A percentile compares a stretch with the other conserved stretches of the same genome.
Evolutionary conservation across 2,329 filamentous ascomycete genomes (phyloP).

Genomic region (Aspergillus luchuensis): DNA sequence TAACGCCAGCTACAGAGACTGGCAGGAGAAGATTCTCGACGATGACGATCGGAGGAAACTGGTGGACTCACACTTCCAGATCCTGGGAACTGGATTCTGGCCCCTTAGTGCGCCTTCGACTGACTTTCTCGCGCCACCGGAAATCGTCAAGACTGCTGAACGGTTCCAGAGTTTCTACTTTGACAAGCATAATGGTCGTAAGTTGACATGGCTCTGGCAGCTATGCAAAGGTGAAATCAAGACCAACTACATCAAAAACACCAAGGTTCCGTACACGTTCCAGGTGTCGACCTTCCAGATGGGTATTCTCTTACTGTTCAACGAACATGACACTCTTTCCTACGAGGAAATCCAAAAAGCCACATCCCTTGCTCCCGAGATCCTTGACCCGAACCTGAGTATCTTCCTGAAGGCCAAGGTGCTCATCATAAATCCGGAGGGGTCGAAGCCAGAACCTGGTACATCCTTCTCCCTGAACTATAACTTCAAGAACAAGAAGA

Average conservation of each 20-base stretch:
- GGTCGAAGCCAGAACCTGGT: slow-evolving; percentile 74
- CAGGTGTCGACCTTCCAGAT: slow-evolving; percentile 98
- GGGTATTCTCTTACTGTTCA: slow-evolving; percentile 92
- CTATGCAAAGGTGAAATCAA: slow-evolving; percentile 96
- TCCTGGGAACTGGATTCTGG: slow-evolving; percentile 97
- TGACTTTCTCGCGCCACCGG: slow-evolving; percentile 81
- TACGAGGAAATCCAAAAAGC: slow-evolving; percentile 86
- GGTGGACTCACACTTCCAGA: slow-evolving; percentile 85
- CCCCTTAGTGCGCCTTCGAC: slow-evolving; percentile 84
- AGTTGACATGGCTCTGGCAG: slow-evolving; percentile 97
- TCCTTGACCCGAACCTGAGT: slow-evolving; percentile 79
- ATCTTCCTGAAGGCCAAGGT: slow-evolving; percentile 95
- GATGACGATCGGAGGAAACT: slow-evolving; percentile 66
- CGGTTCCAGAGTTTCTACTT: slow-evolving; percentile 90
- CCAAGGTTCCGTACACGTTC: slow-evolving; percentile 92
- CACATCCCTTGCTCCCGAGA: slow-evolving; percentile 77
- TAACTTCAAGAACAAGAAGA: slow-evolving; percentile 97
- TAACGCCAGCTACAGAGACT: slow-evolving; percentile 83
- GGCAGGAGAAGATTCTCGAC: slow-evolving; percentile 67
- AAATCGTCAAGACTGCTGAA: slow-evolving; percentile 84
- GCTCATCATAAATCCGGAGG: slow-evolving; percentile 69
- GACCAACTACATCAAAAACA: slow-evolving; percentile 84
- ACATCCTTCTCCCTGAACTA: slow-evolving; percentile 85
- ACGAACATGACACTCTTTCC: slow-evolving; percentile 79
- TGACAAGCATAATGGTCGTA: slow-evolving; percentile 93